Evolutionary conservation across 139 green algal genomes (phyloP).

Genomic region (Bryopsis sp.): DNA sequence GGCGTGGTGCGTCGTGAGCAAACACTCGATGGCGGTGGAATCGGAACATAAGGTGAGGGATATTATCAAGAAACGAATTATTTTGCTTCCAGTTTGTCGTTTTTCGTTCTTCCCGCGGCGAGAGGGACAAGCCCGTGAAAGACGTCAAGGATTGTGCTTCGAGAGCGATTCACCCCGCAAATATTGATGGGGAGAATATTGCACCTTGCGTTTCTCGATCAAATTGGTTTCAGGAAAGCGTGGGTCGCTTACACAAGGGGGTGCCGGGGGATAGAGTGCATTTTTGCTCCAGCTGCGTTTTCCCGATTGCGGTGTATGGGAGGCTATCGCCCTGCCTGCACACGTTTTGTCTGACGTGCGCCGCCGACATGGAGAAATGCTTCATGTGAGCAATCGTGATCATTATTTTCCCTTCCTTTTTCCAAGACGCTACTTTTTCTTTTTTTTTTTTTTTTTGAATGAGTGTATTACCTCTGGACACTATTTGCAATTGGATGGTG

Average conservation of each 20-base stretch:
- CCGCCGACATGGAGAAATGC: slow-evolving; percentile 51
- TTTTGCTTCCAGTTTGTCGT: too few relatives aligned
- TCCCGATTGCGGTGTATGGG: slow-evolving; percentile 58
- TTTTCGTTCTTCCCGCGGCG: too few relatives aligned
- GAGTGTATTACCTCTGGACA: background rate
- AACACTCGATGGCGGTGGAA: too few relatives aligned
- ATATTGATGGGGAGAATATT: too few relatives aligned
- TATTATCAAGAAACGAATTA: too few relatives aligned
- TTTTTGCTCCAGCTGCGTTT: slow-evolving; percentile 56
- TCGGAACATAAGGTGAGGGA: too few relatives aligned
- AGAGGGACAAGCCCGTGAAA: too few relatives aligned
- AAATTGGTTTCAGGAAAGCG: too few relatives aligned
- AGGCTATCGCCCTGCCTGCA: slow-evolving; percentile 63
- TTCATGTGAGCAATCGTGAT: slow-evolving; percentile 46
- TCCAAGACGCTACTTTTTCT: background rate
- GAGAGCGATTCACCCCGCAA: too few relatives aligned
- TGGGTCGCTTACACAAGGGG: background rate
- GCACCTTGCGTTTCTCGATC: too few relatives aligned
- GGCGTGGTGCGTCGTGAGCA: too few relatives aligned
- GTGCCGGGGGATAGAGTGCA: slow-evolving; percentile 37
- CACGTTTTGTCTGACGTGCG: slow-evolving; percentile 61
- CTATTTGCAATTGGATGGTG: background rate
- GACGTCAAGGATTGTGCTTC: too few relatives aligned
- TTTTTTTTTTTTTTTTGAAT: background rate
- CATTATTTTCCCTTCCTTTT: background rate